These are phyloP conservation scores for Penicillium vulpinum DNA, from an alignment of 2,329 filamentous ascomycete genomes.

Conservation along the genomic window DNA sequence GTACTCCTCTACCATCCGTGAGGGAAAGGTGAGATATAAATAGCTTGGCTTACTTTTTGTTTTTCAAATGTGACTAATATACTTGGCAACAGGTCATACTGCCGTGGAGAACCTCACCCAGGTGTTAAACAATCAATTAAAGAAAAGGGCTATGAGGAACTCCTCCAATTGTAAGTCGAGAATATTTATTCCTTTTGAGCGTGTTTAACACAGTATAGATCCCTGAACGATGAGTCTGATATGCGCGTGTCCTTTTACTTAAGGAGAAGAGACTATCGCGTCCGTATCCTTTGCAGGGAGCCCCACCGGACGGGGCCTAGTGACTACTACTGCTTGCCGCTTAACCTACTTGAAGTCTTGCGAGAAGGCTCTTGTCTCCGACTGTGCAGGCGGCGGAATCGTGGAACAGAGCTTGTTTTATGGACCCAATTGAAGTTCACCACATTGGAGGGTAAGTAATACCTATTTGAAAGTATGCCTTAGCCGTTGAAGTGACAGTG, in stretches of 20 bases:
- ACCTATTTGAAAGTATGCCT: not conserved
- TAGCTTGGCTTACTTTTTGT: not conserved
- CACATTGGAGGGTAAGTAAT: slow-evolving; percentile 53
- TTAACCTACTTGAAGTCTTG: slow-evolving; percentile 48
- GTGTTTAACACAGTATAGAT: slow-evolving; percentile 31
- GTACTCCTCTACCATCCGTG: slow-evolving; percentile 30
- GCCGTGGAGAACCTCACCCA: slow-evolving; percentile 32
- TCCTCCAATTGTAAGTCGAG: slow-evolving; percentile 40
- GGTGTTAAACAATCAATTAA: slow-evolving; percentile 33
- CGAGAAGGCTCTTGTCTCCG: slow-evolving; percentile 42
- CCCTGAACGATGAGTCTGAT: slow-evolving; percentile 49
- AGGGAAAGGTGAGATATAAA: slow-evolving; percentile 34
- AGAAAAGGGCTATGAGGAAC: slow-evolving; percentile 38
- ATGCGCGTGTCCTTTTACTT: slow-evolving; percentile 54
- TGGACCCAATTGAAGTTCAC: slow-evolving; percentile 59
- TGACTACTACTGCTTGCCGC: slow-evolving; percentile 52
- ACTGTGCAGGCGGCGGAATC: slow-evolving; percentile 38
- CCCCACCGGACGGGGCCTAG: slow-evolving; percentile 41
- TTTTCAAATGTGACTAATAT: not conserved
- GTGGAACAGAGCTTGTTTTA: slow-evolving; percentile 45
- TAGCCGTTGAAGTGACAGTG: not conserved
- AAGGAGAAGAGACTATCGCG: slow-evolving; percentile 52
- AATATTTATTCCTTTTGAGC: not conserved
- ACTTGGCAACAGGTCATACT: slow-evolving; percentile 33
- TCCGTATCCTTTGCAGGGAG: slow-evolving; percentile 55